Base-by-base conservation (phyloP, 805 yeast species). In the Lipomyces sp. region DNA sequence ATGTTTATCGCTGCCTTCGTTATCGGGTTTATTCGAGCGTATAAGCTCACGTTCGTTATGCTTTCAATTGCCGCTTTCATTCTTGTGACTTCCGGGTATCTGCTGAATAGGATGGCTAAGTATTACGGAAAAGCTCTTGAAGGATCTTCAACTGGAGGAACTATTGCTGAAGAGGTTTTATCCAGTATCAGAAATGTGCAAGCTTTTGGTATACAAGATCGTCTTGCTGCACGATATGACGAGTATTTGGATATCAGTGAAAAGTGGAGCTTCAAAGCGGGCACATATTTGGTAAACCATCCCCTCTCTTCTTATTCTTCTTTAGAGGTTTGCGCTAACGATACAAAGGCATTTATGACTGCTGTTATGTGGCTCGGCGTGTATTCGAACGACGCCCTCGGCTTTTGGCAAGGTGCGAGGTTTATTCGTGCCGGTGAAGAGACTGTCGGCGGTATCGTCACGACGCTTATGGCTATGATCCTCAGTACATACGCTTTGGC, bases 161-260 rank as follows among this genome's bases (percentile, higher is more conserved):
- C 70, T 11, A 54, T 71, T n/a, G 75, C 75, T 18, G 75, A 71
- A 48, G 75, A 71, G 57, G 68, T 68, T 3, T 48, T 71, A 8
- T 61, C 71, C 5, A 65, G 74, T 4, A 67, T 70, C 31, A 64
- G 74, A 36, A 71, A 67, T 47, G 71, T 72, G 3, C 68, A 69
- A 4, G 75, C 75, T 1, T 70, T 71, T 43, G 74, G 74, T 23
- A 62, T 69, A 19, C 75, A 71, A 49, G 64, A 66, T 16, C 61
- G 70, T 11, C 49, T 71, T 38, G 64, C 65, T 6, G 59, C 44
- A 8, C 58, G 59, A 45, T 53, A 50, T 21, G 58, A 53, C 32
- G 28, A 42, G n/a, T 48, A 45, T 38, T 49, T 53, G n/a, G 51
- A 29, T 10, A 26, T 50, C 11, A 24, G 44, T 19, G 57, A 53